phyloP scores from a whole-genome alignment of 2,329 filamentous ascomycete species.

The Monascus ruber region DNA sequence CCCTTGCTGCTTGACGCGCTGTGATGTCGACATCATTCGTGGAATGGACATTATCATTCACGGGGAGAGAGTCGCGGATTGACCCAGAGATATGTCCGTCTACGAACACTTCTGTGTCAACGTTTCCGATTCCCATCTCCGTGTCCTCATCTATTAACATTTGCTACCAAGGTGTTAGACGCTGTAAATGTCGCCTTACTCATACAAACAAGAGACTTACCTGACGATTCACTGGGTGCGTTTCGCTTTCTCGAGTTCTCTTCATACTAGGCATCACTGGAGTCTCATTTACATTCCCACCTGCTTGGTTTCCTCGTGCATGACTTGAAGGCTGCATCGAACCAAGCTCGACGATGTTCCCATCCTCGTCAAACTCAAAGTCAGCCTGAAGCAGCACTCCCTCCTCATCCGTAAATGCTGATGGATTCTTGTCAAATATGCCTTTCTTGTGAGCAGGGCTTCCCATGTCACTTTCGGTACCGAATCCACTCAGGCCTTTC shows the following conservation, averaged over 20 bases:
- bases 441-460: conserved; percentile 22
- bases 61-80: too few species aligned
- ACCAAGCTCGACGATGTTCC: conserved; percentile 43
- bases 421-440: conserved; percentile 15
- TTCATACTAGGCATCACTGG: conserved; percentile 27
- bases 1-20: conserved; percentile 18
- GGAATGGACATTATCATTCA: too few species aligned
- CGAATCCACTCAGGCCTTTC: conserved; percentile 27
- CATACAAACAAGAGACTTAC: conserved; percentile 2
- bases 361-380: conserved; percentile 52
- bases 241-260: conserved; percentile 23
- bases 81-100: too few species aligned
- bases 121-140: conserved; percentile 3
- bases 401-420: conserved; percentile 29
- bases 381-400: conserved; percentile 42
- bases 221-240: conserved; percentile 12
- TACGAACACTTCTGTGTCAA: too few species aligned
- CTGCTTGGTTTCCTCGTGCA: conserved; percentile 6
- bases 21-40: conserved; percentile 7
- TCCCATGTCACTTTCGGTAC: conserved; percentile 31
- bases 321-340: conserved; percentile 2
- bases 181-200: too few species aligned
- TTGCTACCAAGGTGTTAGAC: conserved; percentile 5
- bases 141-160: conserved; percentile 21
- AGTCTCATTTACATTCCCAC: conserved; percentile 18